A percentile compares a stretch with the other conserved stretches of the same genome.
Evolutionary conservation across 2,329 filamentous ascomycete genomes (phyloP).

Genomic region (Colletotrichum brevisporum): DNA sequence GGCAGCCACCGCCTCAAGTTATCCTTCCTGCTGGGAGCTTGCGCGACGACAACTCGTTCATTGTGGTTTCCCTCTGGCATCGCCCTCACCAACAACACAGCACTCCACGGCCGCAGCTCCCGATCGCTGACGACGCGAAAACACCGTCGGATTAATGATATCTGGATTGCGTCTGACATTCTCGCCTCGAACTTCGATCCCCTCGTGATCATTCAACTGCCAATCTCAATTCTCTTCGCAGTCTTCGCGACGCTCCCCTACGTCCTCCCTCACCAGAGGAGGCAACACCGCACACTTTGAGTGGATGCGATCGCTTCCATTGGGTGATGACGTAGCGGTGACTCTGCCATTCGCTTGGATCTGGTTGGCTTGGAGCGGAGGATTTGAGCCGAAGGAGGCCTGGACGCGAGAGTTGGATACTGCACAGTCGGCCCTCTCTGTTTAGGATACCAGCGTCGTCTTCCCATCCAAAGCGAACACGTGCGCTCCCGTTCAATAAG

Average conservation of each 20-base stretch:
- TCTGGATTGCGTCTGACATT: not conserved
- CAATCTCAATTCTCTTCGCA: conserved; percentile 23
- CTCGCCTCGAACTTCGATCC: not conserved
- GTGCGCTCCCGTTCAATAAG: conserved; percentile 36
- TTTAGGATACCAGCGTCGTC: conserved; percentile 39
- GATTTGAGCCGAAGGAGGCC: conserved; percentile 38
- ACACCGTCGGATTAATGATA: not conserved
- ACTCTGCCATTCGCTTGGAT: conserved; percentile 38
- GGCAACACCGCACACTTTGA: conserved; percentile 14
- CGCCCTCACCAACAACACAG: conserved; percentile 1
- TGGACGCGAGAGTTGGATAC: conserved; percentile 38
- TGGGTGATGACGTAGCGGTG: conserved; percentile 36
- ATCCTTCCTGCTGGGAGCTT: conserved; percentile 1
- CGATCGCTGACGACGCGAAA: too few species aligned
- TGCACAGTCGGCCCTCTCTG: conserved; percentile 35
- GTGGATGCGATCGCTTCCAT: conserved; percentile 31
- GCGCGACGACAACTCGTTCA: too few species aligned
- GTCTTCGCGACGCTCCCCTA: conserved; percentile 25
- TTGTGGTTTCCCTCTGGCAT: too few species aligned
- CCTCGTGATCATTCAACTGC: conserved; percentile 30
- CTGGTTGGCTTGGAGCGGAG: conserved; percentile 38
- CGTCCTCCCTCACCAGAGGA: conserved; percentile 24
- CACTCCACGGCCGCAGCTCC: too few species aligned
- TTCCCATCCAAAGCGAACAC: conserved; percentile 24
- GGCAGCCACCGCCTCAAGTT: conserved; percentile 15